These are phyloP conservation scores for Logfia minima DNA, from an alignment of 129 eudicot species.

Conservation along the genomic window DNA sequence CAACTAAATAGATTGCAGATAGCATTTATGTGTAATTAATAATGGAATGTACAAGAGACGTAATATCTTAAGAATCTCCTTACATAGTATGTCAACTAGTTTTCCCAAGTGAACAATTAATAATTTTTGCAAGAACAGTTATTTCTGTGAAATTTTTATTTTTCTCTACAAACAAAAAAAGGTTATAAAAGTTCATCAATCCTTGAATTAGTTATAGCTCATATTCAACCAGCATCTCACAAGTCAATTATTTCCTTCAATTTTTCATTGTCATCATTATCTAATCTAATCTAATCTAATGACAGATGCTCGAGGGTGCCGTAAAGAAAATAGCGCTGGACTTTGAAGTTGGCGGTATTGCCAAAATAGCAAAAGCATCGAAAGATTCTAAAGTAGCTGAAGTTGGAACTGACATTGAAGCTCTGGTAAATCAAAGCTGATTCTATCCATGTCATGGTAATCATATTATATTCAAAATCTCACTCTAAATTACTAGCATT, in stretches of 20 bases:
- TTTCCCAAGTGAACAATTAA: not conserved
- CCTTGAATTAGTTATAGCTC: not conserved
- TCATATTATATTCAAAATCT: not conserved
- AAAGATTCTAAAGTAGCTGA: constrained; percentile 83
- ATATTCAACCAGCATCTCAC: not conserved
- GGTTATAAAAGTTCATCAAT: not conserved
- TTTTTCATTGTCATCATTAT: not conserved
- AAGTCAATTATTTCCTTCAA: not conserved
- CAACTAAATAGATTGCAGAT: not conserved
- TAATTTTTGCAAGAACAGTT: not conserved
- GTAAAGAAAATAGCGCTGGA: constrained; percentile 83
- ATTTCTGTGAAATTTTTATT: not conserved
- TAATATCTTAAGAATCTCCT: not conserved
- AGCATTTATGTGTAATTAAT: not conserved
- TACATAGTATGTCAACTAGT: not conserved
- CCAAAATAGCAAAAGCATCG: constrained; percentile 76
- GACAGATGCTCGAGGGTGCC: constrained; percentile 81
- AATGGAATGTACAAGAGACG: not conserved
- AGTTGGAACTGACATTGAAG: constrained; percentile 83
- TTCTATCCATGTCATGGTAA: constrained; percentile 14
- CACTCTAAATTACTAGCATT: not conserved
- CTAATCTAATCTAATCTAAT: constrained; percentile 1
- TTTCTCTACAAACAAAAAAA: not conserved
- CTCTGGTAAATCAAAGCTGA: constrained; percentile 44
- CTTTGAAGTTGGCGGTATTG: constrained; percentile 75